Conservation (phyloP, 2,329 filamentous ascomycete genomes). For the Phaeoacremonium minimum region DNA sequence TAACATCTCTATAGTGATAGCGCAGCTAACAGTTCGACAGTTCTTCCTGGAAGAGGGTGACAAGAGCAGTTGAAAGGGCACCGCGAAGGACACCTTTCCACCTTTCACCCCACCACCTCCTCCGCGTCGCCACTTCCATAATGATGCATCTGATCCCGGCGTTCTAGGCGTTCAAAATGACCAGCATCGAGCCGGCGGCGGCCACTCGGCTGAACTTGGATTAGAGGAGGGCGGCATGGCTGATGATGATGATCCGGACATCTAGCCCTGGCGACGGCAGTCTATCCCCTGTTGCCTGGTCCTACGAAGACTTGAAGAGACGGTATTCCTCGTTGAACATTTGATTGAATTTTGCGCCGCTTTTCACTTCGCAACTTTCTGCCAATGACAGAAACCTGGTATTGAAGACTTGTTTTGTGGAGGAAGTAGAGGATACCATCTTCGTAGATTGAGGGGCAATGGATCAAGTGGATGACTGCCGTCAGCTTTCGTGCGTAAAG, state of each 20-base stretch:
- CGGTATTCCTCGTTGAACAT: too few species aligned
- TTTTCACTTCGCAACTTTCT: too few species aligned
- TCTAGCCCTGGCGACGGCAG: constrained; percentile 54
- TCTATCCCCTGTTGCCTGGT: constrained; percentile 65
- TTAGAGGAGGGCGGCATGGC: constrained; percentile 45
- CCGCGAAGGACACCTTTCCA: constrained; percentile 22
- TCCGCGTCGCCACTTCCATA: constrained; percentile 28
- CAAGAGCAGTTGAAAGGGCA: constrained; percentile 59
- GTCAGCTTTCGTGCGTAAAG: too few species aligned
- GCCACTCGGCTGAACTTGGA: constrained; percentile 25
- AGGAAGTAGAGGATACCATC: constrained; percentile 5
- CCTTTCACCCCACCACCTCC: too few species aligned
- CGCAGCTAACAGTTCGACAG: constrained; percentile 33
- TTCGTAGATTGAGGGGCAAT: constrained; percentile 51
- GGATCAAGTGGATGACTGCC: constrained; percentile 61
- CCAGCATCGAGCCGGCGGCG: too few species aligned
- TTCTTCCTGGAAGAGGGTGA: constrained; percentile 88
- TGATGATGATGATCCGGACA: constrained; percentile 65
- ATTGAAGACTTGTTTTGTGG: too few species aligned
- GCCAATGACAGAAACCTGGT: too few species aligned
- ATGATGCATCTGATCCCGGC: constrained; percentile 36
- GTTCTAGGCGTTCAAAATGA: constrained; percentile 49
- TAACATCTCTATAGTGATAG: neutral
- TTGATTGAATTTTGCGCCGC: too few species aligned
- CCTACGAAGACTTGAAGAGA: constrained; percentile 42